phyloP scores from a whole-genome alignment of 2,329 filamentous ascomycete genomes.

The Colletotrichum theobromicola region DNA sequence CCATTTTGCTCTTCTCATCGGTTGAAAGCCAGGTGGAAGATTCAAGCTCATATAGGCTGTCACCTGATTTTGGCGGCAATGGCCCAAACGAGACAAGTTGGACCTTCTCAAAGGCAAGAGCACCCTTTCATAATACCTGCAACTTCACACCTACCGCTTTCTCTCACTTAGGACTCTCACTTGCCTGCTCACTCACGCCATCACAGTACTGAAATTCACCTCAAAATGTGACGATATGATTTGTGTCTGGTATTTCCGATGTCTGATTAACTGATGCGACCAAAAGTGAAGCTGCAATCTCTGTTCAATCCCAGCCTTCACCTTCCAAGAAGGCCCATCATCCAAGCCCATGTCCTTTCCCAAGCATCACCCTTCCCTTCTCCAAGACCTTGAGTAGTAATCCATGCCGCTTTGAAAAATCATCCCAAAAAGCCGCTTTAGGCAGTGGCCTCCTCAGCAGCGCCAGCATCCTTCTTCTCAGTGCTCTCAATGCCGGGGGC shows the following conservation, averaged over 20 bases:
- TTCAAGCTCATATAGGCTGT: accelerated
- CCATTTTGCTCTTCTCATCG: not conserved
- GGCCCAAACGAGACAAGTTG: not conserved
- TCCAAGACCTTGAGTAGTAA: not conserved
- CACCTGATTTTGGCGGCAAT: accelerated
- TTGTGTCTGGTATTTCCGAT: not conserved
- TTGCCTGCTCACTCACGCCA: not conserved
- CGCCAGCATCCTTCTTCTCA: not conserved
- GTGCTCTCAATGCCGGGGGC: not conserved
- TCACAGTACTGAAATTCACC: accelerated
- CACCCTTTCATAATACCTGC: not conserved
- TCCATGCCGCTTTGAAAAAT: accelerated
- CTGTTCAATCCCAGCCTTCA: not conserved
- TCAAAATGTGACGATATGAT: not conserved
- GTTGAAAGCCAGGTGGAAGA: not conserved
- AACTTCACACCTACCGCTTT: not conserved
- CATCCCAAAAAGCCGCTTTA: not conserved
- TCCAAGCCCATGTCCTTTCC: not conserved
- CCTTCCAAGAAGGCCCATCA: not conserved
- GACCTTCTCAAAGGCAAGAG: not conserved
- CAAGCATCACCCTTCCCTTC: not conserved
- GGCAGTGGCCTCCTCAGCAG: not conserved
- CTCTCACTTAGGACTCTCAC: not conserved
- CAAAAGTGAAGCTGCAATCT: not conserved
- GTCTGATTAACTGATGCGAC: not conserved